Conservation (phyloP, 768 basidiomycete genomes). For the Mrakia frigida region DNA sequence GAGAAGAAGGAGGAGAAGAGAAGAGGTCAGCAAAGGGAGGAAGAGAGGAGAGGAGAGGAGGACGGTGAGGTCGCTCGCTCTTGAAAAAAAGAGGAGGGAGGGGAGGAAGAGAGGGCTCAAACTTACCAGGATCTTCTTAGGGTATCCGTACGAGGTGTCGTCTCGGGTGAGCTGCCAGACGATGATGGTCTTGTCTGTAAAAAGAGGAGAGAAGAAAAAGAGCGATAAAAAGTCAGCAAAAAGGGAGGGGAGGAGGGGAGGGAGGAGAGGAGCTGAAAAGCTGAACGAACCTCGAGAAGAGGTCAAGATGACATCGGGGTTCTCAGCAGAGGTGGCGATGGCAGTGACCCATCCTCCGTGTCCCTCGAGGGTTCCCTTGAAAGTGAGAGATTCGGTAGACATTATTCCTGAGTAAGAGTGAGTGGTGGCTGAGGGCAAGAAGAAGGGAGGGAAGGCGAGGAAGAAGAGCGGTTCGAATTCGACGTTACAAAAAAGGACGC, state of each 20-base stretch:
- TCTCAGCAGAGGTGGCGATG: constrained; percentile 96
- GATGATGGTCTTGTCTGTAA: constrained; percentile 95
- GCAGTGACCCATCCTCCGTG: constrained; percentile 98
- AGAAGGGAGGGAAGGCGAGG: neutral
- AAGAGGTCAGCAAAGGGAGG: neutral
- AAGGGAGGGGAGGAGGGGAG: neutral
- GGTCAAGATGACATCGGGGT: constrained; percentile 98
- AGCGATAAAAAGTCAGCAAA: neutral
- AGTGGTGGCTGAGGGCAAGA: neutral
- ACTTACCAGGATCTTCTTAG: constrained; percentile 75
- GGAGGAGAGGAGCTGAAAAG: neutral
- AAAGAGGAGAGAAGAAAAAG: neutral
- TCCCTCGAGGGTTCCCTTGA: constrained; percentile 84
- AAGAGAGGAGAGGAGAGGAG: neutral
- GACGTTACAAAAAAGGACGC: neutral
- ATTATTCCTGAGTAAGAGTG: constrained; percentile 45
- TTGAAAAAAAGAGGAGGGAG: neutral
- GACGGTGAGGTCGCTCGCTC: neutral
- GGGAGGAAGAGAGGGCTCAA: too few species aligned
- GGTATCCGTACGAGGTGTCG: constrained; percentile 73
- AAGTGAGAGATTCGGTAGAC: constrained; percentile 81
- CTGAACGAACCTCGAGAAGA: constrained; percentile 78
- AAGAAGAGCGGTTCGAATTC: neutral
- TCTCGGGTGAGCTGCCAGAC: constrained; percentile 95
- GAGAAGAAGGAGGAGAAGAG: neutral